Conservation (phyloP, 2,329 filamentous ascomycete genomes). For the Rugonectria rugulosa region DNA sequence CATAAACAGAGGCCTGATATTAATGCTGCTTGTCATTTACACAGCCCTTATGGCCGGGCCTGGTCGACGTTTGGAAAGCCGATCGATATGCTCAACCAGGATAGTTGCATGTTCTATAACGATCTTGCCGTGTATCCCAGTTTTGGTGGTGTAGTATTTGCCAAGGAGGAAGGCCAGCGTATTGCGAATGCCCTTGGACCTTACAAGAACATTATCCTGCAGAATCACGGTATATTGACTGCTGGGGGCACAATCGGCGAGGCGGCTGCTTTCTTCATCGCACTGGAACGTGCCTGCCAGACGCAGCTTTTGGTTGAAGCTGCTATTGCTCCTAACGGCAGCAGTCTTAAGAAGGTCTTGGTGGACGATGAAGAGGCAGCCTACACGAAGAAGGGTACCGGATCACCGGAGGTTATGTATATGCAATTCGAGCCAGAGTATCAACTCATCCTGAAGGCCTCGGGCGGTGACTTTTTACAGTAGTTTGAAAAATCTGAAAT, state of each 20-base stretch:
- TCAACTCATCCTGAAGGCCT: slow-evolving; percentile 23
- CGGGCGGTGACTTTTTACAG: slow-evolving; percentile 28
- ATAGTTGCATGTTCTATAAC: slow-evolving; percentile 68
- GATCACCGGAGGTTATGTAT: slow-evolving; percentile 36
- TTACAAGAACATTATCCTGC: slow-evolving; percentile 67
- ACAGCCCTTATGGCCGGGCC: slow-evolving; percentile 68
- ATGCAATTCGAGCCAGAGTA: slow-evolving; percentile 38
- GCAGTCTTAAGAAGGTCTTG: slow-evolving; percentile 42
- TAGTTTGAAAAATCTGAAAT: too few relatives aligned
- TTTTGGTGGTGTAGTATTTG: slow-evolving; percentile 57
- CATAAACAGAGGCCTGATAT: slow-evolving; percentile 70
- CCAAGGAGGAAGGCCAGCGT: slow-evolving; percentile 67
- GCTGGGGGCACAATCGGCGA: slow-evolving; percentile 75
- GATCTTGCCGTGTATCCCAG: slow-evolving; percentile 69
- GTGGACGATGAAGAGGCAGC: slow-evolving; percentile 52
- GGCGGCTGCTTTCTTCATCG: slow-evolving; percentile 72
- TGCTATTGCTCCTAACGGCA: slow-evolving; percentile 48
- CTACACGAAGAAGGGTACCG: slow-evolving; percentile 40
- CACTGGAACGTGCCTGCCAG: slow-evolving; percentile 72
- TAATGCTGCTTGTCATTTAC: slow-evolving; percentile 71
- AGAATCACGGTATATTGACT: slow-evolving; percentile 75
- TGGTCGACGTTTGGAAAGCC: slow-evolving; percentile 69
- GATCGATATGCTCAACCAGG: slow-evolving; percentile 74
- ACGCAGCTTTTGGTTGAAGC: slow-evolving; percentile 73
- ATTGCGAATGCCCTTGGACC: slow-evolving; percentile 69